phyloP scores from a whole-genome alignment of 257 asterid species.

The Solanum chmielewskii region DNA sequence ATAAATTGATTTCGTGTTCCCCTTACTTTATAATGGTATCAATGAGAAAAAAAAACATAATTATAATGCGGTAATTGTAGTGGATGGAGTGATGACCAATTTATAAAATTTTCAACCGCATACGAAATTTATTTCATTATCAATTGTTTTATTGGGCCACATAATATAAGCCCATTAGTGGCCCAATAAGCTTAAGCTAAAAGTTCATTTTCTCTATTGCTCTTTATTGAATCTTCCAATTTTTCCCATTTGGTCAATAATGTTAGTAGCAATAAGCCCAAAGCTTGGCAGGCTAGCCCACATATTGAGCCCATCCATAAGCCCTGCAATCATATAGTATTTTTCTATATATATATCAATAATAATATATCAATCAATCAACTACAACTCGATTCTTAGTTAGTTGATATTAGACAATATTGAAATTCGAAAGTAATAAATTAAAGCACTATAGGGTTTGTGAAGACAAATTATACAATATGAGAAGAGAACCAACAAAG shows the following conservation, averaged over 20 bases:
- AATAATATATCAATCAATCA: background rate
- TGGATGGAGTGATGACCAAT: background rate
- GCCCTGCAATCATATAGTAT: slow-evolving; percentile 28
- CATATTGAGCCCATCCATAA: slow-evolving; percentile 66
- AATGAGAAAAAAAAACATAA: background rate
- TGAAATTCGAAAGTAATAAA: background rate
- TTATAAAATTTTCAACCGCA: background rate
- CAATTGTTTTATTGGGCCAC: background rate
- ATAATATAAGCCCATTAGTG: background rate
- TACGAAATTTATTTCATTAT: background rate
- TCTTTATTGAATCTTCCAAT: slow-evolving; percentile 13
- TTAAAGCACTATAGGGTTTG: background rate
- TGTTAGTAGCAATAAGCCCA: slow-evolving; percentile 42
- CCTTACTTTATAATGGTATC: background rate
- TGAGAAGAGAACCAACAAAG: background rate
- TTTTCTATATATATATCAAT: background rate
- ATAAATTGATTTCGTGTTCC: background rate
- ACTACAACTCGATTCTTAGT: background rate
- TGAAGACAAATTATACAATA: background rate
- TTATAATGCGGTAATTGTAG: background rate
- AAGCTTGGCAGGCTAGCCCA: slow-evolving; percentile 44
- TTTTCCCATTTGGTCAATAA: slow-evolving; percentile 44
- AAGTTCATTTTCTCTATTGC: background rate
- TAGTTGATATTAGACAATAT: too few species aligned
- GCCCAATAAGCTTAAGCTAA: background rate